A percentile compares a stretch with the other conserved stretches of the same genome.
These are phyloP conservation scores for Phytophthora ramorum DNA, from an alignment of 352 stramenopile genomes.

Conservation along the genomic window DNA sequence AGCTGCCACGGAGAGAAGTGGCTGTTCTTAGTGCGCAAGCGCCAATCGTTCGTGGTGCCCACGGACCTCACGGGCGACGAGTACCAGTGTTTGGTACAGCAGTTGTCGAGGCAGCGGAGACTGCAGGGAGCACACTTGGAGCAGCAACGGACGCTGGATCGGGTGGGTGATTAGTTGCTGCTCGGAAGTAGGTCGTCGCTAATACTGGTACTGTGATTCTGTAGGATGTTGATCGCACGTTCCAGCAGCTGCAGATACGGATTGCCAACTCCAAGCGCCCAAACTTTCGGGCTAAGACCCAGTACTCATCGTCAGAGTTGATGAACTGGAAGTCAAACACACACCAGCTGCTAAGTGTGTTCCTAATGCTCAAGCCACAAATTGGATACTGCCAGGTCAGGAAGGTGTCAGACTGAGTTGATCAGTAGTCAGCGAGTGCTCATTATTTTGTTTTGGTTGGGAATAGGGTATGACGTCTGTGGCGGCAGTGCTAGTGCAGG, in stretches of 20 bases:
- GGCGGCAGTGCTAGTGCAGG: slow-evolving; percentile 46
- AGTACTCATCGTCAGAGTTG: slow-evolving; percentile 42
- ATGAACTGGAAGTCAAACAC: slow-evolving; percentile 45
- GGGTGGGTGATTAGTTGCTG: slow-evolving; percentile 17
- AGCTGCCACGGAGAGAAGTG: slow-evolving; percentile 55
- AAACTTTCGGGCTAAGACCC: slow-evolving; percentile 31
- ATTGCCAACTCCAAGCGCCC: slow-evolving; percentile 27
- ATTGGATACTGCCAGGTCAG: slow-evolving; percentile 62
- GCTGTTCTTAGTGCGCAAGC: slow-evolving; percentile 51
- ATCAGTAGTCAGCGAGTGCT: background rate
- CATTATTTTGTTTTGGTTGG: background rate
- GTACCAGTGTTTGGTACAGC: slow-evolving; percentile 42
- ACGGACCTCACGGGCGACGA: slow-evolving; percentile 43
- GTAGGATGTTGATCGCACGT: slow-evolving; percentile 57
- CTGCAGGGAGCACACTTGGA: slow-evolving; percentile 24
- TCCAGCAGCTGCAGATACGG: slow-evolving; percentile 44
- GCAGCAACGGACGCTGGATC: slow-evolving; percentile 52
- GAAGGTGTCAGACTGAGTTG: background rate
- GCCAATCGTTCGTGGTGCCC: slow-evolving; percentile 35
- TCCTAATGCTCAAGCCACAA: slow-evolving; percentile 57
- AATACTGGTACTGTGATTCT: slow-evolving; percentile 7
- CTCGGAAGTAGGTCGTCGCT: background rate
- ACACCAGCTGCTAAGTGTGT: slow-evolving; percentile 49
- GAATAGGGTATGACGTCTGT: slow-evolving; percentile 56
- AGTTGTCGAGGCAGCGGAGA: slow-evolving; percentile 30